Evolutionary conservation across 139 green algal species (phyloP), one percentile per base, ranked within the genome.

Genomic region (Chlamydomonas incerta): DNA sequence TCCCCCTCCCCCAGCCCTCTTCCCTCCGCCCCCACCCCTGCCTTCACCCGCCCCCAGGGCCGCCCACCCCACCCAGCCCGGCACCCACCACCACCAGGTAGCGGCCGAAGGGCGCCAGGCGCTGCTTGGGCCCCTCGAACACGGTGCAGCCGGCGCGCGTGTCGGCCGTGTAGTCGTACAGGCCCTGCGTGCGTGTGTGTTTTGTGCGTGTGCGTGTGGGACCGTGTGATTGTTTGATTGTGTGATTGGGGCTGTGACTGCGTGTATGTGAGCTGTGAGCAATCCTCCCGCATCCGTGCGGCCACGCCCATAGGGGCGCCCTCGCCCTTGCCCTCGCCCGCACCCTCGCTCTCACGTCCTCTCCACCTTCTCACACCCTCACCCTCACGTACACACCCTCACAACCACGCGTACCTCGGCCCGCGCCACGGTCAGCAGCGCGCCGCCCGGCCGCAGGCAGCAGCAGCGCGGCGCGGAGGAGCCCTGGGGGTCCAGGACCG

Each of bases 151-250:
- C 87, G 0, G 93, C 94, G 2, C 93, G 86, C 17, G 93, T 95
- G 74, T 97, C 94, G 8, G 81, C 66, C 0, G 90, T 94, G 90
- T 97, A 98, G 69, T 96, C 93, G 83, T 94, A 98, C 74, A 98
- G 75, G 0, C 92, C 95, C 70, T 98, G 94, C 4, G 89, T 81
- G 41, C 6, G 41, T 57, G 20, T 34, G 11, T 4, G 70, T 58
- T n/a, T n/a, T 0, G 89, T 81, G 41, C 6, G 41, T 57, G 20
- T 34, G 11, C 24, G 70, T 58, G 28, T 62, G 37, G 72, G 72
- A 35, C 3, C 13, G 41, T 31, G 72, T 33, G 31, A 47, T n/a
- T n/a, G n/a, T n/a, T n/a, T n/a, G n/a, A n/a, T n/a, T n/a, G n/a
- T n/a, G n/a, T n/a, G n/a, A n/a, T n/a, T n/a, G n/a, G n/a, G n/a